Percentiles rank a stretch among this genome's conserved stretches.
phyloP scores from a whole-genome alignment of 2,329 filamentous ascomycete species.

The Didymellaceae sp. region DNA sequence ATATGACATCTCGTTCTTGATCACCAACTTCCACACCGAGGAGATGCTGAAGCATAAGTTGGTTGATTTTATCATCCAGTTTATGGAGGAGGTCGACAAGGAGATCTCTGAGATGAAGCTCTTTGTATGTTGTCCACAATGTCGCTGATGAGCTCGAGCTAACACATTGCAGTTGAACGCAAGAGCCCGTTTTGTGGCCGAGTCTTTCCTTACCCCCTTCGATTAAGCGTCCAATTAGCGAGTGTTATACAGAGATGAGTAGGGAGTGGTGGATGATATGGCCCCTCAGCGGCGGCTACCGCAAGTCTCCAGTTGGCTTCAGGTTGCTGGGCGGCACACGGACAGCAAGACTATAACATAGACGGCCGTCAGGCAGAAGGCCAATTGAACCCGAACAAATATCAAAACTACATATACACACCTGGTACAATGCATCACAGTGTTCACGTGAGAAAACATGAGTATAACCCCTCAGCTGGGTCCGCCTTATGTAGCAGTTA shows the following conservation, averaged over 20 bases:
- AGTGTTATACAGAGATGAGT: constrained; percentile 18
- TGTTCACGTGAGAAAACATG: too few relatives aligned
- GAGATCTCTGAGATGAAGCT: constrained; percentile 99
- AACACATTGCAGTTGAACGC: constrained; percentile 77
- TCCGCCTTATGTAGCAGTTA: too few relatives aligned
- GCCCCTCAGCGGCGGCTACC: background rate
- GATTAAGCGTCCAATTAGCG: constrained; percentile 28
- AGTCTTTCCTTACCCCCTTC: constrained; percentile 91
- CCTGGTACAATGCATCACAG: background rate
- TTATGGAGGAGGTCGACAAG: constrained; percentile 99
- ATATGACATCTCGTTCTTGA: constrained; percentile 98
- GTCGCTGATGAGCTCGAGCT: constrained; percentile 22
- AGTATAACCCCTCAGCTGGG: too few relatives aligned
- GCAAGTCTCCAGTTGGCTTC: background rate
- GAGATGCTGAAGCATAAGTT: constrained; percentile 99
- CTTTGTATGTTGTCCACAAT: constrained; percentile 70
- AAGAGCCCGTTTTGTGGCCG: constrained; percentile 93
- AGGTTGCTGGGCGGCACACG: background rate
- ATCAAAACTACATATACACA: background rate
- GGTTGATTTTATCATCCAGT: constrained; percentile 98
- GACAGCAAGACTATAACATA: background rate
- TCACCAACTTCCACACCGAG: constrained; percentile 98
- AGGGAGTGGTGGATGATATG: background rate
- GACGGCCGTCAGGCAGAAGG: background rate
- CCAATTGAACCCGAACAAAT: background rate